Conservation (phyloP, 768 basidiomycete genomes). For the Trametes cingulata region DNA sequence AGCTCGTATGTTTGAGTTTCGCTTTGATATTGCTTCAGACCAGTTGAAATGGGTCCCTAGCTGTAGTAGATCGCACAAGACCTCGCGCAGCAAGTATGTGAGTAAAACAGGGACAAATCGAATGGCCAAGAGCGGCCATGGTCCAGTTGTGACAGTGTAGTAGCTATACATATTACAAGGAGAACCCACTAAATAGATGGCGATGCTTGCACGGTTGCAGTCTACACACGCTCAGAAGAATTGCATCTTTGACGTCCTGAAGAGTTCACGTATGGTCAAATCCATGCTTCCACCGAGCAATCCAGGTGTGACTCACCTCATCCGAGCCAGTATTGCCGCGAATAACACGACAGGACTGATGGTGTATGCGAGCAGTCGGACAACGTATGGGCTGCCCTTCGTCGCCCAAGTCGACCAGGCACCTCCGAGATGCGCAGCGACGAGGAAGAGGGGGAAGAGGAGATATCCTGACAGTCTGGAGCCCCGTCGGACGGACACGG, state of each 20-base stretch:
- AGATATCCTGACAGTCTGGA: slow-evolving; percentile 72
- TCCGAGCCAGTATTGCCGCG: slow-evolving; percentile 45
- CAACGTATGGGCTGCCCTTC: slow-evolving; percentile 36
- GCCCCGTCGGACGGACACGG: not conserved
- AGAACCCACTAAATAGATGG: slow-evolving; percentile 3
- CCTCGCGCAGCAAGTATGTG: too few relatives aligned
- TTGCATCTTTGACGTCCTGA: slow-evolving; percentile 67
- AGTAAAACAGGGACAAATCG: too few relatives aligned
- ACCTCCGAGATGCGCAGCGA: slow-evolving; percentile 71
- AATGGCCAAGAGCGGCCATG: too few relatives aligned
- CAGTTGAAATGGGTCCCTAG: not conserved
- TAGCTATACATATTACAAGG: not conserved
- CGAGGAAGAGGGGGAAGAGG: slow-evolving; percentile 58
- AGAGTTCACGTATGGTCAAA: not conserved
- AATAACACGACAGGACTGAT: slow-evolving; percentile 54
- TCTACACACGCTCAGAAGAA: slow-evolving; percentile 37
- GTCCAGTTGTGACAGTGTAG: too few relatives aligned
- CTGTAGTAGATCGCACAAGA: too few relatives aligned
- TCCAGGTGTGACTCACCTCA: slow-evolving; percentile 39
- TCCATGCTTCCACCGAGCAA: not conserved
- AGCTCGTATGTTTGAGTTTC: not conserved
- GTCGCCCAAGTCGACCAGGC: slow-evolving; percentile 64
- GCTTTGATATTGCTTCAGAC: not conserved
- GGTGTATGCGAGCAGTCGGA: slow-evolving; percentile 53
- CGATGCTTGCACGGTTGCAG: not conserved